These are phyloP conservation scores for Suillus lakei DNA, from an alignment of 768 basidiomycete species.

Conservation along the genomic window DNA sequence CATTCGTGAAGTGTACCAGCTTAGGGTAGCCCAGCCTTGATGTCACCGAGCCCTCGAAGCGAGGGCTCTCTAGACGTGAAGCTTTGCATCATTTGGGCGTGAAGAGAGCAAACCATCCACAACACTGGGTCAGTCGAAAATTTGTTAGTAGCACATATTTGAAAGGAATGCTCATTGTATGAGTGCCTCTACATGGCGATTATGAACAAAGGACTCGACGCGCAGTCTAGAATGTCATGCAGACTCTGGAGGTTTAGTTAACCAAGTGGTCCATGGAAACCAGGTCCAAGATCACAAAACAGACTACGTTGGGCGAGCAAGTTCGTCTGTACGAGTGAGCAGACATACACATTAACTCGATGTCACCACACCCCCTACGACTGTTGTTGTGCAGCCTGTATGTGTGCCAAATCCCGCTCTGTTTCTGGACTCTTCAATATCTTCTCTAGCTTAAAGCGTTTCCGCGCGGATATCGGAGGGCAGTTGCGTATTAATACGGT, in stretches of 20 bases:
- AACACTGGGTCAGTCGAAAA: neutral
- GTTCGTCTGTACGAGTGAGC: neutral
- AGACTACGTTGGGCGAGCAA: neutral
- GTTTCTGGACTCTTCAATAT: slow-evolving; percentile 71
- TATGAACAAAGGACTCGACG: neutral
- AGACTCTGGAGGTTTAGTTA: neutral
- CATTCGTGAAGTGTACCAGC: slow-evolving; percentile 46
- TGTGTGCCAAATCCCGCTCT: slow-evolving; percentile 50
- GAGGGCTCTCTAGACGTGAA: slow-evolving; percentile 40
- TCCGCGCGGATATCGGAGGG: slow-evolving; percentile 77
- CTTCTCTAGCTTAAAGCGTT: slow-evolving; percentile 74
- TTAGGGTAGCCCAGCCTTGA: slow-evolving; percentile 36
- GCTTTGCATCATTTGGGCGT: slow-evolving; percentile 46
- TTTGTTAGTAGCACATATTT: neutral
- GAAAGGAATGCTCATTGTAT: neutral
- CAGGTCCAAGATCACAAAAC: neutral
- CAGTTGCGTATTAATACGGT: slow-evolving; percentile 81
- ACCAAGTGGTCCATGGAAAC: neutral
- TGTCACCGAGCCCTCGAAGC: slow-evolving; percentile 43
- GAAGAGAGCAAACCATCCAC: neutral
- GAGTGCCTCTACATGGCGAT: neutral
- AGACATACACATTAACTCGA: neutral
- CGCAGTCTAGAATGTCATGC: neutral
- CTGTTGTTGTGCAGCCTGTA: slow-evolving; percentile 9
- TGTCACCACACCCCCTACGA: neutral